Percentiles rank a stretch among this genome's conserved stretches.
Conservation (phyloP, 2,329 filamentous ascomycete genomes). For the Beauveria brongniartii region DNA sequence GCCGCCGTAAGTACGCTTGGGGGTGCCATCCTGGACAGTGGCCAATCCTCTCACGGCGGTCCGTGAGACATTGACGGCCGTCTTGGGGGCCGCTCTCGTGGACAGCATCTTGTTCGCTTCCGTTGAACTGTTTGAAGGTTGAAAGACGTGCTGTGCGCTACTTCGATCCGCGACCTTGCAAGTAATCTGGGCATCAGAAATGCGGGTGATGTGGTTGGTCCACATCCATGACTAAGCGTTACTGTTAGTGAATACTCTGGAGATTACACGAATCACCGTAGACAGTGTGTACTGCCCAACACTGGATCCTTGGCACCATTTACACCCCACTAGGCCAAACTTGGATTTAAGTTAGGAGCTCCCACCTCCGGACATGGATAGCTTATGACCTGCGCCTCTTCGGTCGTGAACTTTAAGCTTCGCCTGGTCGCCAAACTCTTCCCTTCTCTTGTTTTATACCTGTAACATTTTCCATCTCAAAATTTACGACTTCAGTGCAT, state of each 20-base stretch:
- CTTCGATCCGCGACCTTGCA: constrained; percentile 25
- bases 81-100: constrained; percentile 32
- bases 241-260: constrained; percentile 23
- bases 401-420: background rate
- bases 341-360: constrained; percentile 1
- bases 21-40: constrained; percentile 65
- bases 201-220: constrained; percentile 32
- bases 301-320: background rate
- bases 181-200: constrained; percentile 28
- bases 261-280: background rate
- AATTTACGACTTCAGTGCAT: background rate
- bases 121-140: constrained; percentile 22
- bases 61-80: constrained; percentile 33
- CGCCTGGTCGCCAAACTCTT: background rate
- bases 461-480: background rate
- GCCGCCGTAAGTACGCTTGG: constrained; percentile 71
- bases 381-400: background rate
- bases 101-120: constrained; percentile 35
- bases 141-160: constrained; percentile 25
- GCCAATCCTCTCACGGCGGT: constrained; percentile 61
- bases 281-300: background rate
- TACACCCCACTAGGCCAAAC: background rate
- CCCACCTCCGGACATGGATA: background rate
- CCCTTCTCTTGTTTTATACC: background rate
- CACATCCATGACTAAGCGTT: constrained; percentile 21